phyloP scores from a whole-genome alignment of 2,329 filamentous ascomycete species.

The Aspergillus neoniger region DNA sequence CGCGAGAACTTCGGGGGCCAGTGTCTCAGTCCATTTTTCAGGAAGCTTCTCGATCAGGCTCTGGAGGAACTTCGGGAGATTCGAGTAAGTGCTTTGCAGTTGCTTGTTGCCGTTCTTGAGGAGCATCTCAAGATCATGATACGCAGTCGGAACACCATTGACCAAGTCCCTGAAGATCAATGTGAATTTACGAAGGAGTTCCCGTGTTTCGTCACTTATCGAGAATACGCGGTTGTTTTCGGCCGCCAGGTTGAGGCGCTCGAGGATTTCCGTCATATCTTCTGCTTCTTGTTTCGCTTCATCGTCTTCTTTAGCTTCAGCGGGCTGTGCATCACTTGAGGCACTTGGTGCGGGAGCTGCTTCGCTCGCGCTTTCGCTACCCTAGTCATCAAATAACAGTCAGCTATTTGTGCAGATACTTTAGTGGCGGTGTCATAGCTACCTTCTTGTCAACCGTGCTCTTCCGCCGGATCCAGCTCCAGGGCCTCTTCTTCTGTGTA shows the following conservation, averaged over 20 bases:
- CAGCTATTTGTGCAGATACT: not conserved
- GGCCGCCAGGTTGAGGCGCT: slow-evolving; percentile 79
- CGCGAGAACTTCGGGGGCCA: slow-evolving; percentile 81
- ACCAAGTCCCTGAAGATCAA: slow-evolving; percentile 88
- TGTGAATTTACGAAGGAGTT: slow-evolving; percentile 81
- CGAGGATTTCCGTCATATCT: slow-evolving; percentile 77
- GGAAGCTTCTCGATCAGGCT: slow-evolving; percentile 84
- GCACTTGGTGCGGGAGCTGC: not conserved
- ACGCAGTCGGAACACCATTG: slow-evolving; percentile 90
- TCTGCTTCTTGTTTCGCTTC: slow-evolving; percentile 61
- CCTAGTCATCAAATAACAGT: not conserved
- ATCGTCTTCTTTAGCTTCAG: slow-evolving; percentile 31
- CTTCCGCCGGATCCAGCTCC: slow-evolving; percentile 46
- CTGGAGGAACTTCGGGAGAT: slow-evolving; percentile 76
- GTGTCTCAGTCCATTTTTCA: slow-evolving; percentile 71
- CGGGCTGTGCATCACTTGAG: slow-evolving; percentile 9
- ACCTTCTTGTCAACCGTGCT: slow-evolving; percentile 38
- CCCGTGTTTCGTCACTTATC: slow-evolving; percentile 79
- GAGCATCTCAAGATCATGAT: slow-evolving; percentile 77
- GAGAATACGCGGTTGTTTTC: slow-evolving; percentile 84
- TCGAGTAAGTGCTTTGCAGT: slow-evolving; percentile 63
- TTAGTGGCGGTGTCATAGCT: slow-evolving; percentile 1
- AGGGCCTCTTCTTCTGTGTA: slow-evolving; percentile 36
- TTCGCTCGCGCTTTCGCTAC: slow-evolving; percentile 17
- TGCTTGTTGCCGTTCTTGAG: slow-evolving; percentile 65